Evolutionary conservation across 306 rosid species (phyloP).

Genomic region (Lotus japonicus): DNA sequence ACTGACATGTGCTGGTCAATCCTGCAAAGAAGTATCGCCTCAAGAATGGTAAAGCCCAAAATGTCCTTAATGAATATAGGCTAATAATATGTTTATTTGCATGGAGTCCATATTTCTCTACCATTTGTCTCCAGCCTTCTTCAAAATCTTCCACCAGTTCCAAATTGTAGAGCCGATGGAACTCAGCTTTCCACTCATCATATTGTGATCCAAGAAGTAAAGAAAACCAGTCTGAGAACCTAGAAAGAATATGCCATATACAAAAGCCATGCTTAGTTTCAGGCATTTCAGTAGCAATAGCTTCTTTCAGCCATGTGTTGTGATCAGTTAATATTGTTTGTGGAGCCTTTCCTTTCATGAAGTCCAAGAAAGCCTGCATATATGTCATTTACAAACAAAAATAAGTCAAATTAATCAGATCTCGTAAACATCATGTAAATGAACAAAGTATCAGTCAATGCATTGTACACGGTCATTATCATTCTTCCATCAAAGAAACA

Average conservation of each 20-base stretch:
- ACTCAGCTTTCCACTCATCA: conserved; percentile 80
- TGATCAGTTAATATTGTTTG: conserved; percentile 74
- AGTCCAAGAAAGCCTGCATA: conserved; percentile 62
- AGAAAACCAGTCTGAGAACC: conserved; percentile 86
- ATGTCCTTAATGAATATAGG: conserved; percentile 57
- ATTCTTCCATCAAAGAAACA: neutral
- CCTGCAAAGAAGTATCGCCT: conserved; percentile 74
- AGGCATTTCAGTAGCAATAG: conserved; percentile 64
- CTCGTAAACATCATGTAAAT: conserved; percentile 10
- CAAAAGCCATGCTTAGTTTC: conserved; percentile 73
- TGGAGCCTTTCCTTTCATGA: conserved; percentile 84
- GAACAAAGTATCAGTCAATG: conserved; percentile 11
- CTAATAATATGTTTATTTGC: conserved; percentile 67
- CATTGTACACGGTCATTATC: neutral
- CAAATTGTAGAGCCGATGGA: conserved; percentile 66
- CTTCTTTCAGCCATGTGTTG: conserved; percentile 86
- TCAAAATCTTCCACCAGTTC: conserved; percentile 64
- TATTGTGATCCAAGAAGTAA: conserved; percentile 59
- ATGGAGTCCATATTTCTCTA: conserved; percentile 56
- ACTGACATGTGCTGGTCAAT: conserved; percentile 50
- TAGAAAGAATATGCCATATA: conserved; percentile 72
- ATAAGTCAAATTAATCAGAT: neutral
- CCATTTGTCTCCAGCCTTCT: conserved; percentile 76
- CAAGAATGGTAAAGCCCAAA: conserved; percentile 84
- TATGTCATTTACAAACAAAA: neutral